Conservation (phyloP, 768 basidiomycete genomes). For the Polyporus arcularius region DNA sequence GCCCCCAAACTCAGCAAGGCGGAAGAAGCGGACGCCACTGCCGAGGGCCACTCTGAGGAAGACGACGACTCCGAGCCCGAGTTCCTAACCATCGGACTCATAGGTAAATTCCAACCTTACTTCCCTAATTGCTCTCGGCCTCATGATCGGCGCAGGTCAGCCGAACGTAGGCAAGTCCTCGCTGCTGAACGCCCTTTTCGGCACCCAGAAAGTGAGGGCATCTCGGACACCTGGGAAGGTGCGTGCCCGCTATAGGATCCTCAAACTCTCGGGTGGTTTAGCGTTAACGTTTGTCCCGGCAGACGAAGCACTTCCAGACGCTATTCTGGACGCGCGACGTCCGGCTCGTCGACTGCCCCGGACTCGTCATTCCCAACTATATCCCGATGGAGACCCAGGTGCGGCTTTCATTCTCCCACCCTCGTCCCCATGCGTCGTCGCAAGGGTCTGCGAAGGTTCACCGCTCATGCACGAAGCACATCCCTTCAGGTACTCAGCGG, state of each 20-base stretch:
- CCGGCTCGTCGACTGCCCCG: slow-evolving; percentile 93
- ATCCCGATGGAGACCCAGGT: slow-evolving; percentile 86
- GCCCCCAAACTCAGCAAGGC: slow-evolving; percentile 32
- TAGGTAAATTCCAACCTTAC: slow-evolving; percentile 47
- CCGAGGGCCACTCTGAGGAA: slow-evolving; percentile 14
- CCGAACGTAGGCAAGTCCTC: slow-evolving; percentile 97
- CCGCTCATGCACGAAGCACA: slow-evolving; percentile 3
- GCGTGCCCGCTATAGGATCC: background rate
- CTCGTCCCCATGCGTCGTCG: background rate
- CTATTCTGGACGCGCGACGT: slow-evolving; percentile 86
- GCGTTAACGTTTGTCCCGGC: background rate
- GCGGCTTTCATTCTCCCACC: slow-evolving; percentile 5
- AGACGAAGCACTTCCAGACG: slow-evolving; percentile 97
- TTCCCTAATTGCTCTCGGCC: background rate
- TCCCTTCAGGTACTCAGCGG: slow-evolving; percentile 60
- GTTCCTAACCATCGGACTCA: slow-evolving; percentile 77
- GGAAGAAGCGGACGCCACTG: slow-evolving; percentile 30
- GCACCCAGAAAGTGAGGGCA: slow-evolving; percentile 72
- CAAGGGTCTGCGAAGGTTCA: background rate
- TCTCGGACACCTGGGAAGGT: slow-evolving; percentile 90
- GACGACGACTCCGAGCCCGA: slow-evolving; percentile 42
- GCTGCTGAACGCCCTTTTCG: slow-evolving; percentile 89
- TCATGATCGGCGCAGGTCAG: slow-evolving; percentile 54
- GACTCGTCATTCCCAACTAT: slow-evolving; percentile 86
- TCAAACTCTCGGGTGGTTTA: background rate